Evolutionary conservation across 2,329 filamentous ascomycete species (phyloP).

Genomic region (Aspergillus aculeatus): DNA sequence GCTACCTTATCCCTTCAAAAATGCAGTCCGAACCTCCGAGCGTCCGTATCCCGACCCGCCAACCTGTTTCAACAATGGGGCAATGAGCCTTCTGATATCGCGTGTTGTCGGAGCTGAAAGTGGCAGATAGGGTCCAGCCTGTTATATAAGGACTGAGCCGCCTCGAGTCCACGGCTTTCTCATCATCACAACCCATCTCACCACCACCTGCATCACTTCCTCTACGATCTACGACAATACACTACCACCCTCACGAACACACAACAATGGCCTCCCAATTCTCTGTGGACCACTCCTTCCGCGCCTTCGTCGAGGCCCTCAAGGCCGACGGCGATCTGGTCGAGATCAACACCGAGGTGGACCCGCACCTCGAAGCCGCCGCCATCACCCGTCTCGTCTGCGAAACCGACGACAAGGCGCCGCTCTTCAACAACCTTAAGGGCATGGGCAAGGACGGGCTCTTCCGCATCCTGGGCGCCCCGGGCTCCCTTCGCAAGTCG

Average conservation of each 20-base stretch:
- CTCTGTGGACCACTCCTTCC: conserved; percentile 12
- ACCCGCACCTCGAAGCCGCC: conserved; percentile 19
- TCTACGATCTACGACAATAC: no score
- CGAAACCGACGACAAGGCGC: conserved; percentile 49
- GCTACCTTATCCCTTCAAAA: no score
- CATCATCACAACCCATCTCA: background rate
- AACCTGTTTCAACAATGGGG: background rate
- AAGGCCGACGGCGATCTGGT: conserved; percentile 21
- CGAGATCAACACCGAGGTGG: conserved; percentile 17
- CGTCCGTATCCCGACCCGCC: background rate
- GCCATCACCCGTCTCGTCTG: conserved; percentile 26
- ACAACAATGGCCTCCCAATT: conserved; percentile 2
- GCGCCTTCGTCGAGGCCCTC: conserved; percentile 20
- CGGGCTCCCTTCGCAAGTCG: conserved; percentile 39
- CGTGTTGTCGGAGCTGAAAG: background rate
- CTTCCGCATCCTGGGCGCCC: conserved; percentile 50
- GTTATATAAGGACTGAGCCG: background rate
- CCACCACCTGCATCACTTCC: background rate
- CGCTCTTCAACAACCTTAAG: conserved; percentile 54
- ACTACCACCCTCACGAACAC: background rate
- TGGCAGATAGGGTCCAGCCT: background rate
- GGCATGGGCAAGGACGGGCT: conserved; percentile 45
- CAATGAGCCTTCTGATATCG: background rate
- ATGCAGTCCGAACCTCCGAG: background rate
- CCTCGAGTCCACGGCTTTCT: background rate